Evolutionary conservation across 805 yeast species (phyloP), one percentile per base, ranked within the genome.

Genomic region (Metschnikowia peoriensis): DNA sequence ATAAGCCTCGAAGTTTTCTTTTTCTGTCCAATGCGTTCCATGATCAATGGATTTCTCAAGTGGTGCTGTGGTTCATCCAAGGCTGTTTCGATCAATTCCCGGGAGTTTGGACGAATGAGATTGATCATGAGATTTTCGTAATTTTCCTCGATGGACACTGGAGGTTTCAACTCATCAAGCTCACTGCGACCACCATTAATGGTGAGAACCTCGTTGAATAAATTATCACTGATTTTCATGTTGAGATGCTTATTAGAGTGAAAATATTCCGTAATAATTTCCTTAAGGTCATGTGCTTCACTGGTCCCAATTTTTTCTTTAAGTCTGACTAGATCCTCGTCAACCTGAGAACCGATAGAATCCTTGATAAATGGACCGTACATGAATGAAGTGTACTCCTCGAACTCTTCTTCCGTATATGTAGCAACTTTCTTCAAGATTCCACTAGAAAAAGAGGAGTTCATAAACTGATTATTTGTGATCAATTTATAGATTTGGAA

Each of bases 41-140:
- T 29, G 10, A 59, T 46, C 40, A 56, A 45, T 1, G 58, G 37
- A 42, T 57, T 59, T n/a, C 61, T 43, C 51, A 65, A 56, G 49
- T 61, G 68, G 38, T 52, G 50, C 17, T 63, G 61, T 9, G 72
- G 66, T 53, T 67, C 69, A 41, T 69, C 70, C 49, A 75, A 55
- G 1, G 66, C 69, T 10, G 46, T 46, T 52, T 71, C 78, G 16
- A 75, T 51, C 2, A 59, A 59, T 11, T 63, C 55, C 41, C 79
- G 59, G 28, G 67, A 58, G 39, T 65, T 66, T 4, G 79, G 79
- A 38, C 78, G 60, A 28, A 73, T 46, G 35, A 74, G 61, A 44
- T 65, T 66, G 29, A 72, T 63, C 76, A 73, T 70, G 41, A 74
- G 58, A 46, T 73, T 72, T 41, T 66, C 71, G 51, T 64, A 64